Conservation (phyloP, 257 asterid genomes). For the Coffea canephora region DNA sequence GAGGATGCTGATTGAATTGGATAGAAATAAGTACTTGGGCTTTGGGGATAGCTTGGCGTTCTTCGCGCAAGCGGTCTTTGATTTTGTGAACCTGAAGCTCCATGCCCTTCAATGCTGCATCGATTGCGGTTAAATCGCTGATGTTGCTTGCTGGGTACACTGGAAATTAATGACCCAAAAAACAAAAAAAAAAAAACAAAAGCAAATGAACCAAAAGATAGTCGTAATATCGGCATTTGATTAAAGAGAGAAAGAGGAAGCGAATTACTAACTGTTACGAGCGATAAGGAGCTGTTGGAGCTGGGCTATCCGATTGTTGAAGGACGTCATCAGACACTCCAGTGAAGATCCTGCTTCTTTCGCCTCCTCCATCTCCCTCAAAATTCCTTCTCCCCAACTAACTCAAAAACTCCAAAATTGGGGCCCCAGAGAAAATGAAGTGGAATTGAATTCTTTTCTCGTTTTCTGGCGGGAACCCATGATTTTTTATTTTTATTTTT, state of each 20-base stretch:
- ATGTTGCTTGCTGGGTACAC: conserved; percentile 85
- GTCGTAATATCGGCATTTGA: no score
- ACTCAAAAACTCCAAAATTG: no score
- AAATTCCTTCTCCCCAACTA: no score
- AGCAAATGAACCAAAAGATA: background rate
- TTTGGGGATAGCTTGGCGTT: conserved; percentile 81
- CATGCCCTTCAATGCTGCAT: conserved; percentile 65
- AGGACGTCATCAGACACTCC: conserved; percentile 65
- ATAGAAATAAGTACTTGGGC: conserved; percentile 49
- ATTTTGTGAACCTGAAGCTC: conserved; percentile 89
- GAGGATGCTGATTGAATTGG: background rate
- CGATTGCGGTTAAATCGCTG: conserved; percentile 72
- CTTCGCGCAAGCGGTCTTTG: conserved; percentile 70
- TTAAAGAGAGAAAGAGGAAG: background rate
- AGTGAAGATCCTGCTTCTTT: conserved; percentile 79
- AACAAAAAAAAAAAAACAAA: no score
- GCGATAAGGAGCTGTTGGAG: conserved; percentile 90
- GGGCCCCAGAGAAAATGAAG: no score
- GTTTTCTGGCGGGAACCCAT: background rate
- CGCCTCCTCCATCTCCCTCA: conserved; percentile 50
- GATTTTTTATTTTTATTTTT: background rate
- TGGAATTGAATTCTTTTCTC: background rate
- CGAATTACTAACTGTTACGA: conserved; percentile 60
- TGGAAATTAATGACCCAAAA: conserved; percentile 16
- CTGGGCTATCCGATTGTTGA: conserved; percentile 76